Evolutionary conservation across 2,329 filamentous ascomycete genomes (phyloP).

Genomic region (Aspergillus sp.): DNA sequence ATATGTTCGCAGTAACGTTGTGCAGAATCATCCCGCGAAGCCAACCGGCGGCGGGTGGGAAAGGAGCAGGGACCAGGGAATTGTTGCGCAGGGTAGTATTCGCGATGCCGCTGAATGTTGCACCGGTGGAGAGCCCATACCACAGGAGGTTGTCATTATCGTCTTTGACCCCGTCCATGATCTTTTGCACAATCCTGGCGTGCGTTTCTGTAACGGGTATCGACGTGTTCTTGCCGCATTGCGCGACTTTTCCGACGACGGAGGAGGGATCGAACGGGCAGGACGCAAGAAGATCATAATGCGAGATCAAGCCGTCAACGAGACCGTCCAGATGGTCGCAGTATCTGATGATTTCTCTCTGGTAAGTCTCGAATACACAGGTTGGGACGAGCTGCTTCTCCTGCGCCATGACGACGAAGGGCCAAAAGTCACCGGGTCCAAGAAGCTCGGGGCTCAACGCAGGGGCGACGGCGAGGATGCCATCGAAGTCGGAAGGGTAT

Average conservation of each 20-base stretch:
- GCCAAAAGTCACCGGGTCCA: conserved; percentile 19
- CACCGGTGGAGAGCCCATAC: conserved; percentile 10
- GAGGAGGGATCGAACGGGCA: conserved; percentile 5
- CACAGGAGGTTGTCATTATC: background rate
- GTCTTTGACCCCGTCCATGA: conserved; percentile 6
- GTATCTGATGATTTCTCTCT: conserved; percentile 13
- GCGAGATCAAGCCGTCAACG: conserved; percentile 30
- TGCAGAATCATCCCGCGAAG: background rate
- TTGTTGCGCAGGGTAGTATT: background rate
- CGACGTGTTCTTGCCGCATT: background rate
- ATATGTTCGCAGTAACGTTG: background rate
- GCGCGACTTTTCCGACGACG: background rate
- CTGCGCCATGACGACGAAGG: conserved; percentile 19
- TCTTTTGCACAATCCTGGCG: conserved; percentile 2
- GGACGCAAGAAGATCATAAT: background rate
- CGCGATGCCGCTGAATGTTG: conserved; percentile 12
- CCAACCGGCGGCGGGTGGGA: conserved; percentile 9
- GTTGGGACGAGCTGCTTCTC: conserved; percentile 1
- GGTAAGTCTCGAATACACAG: conserved; percentile 22
- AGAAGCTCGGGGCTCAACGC: conserved; percentile 19
- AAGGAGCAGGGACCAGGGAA: background rate
- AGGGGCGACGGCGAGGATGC: conserved; percentile 31
- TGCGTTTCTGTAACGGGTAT: conserved; percentile 1
- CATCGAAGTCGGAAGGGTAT: conserved; percentile 30
- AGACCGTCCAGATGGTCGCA: conserved; percentile 34